These are phyloP conservation scores for Picea mariana DNA, from an alignment of 83 land plant species.

Conservation along the genomic window DNA sequence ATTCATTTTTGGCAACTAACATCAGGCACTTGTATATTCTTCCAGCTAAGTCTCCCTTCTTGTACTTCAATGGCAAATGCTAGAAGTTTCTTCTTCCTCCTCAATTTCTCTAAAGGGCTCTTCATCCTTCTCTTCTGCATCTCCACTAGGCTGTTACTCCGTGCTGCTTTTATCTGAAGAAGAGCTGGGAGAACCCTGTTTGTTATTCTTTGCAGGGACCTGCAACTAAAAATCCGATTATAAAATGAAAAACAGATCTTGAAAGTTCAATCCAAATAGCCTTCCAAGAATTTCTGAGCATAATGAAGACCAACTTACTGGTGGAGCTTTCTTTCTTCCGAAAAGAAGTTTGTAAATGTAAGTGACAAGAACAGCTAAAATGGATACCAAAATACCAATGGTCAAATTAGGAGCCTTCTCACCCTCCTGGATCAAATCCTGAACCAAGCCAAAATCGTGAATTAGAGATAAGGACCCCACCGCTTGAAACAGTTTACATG, in stretches of 20 bases:
- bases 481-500: too few relatives aligned
- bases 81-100: conserved; percentile 6
- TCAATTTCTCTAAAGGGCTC: neutral
- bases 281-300: neutral
- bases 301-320: neutral
- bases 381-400: conserved; percentile 57
- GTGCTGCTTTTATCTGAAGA: too few relatives aligned
- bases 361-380: conserved; percentile 46
- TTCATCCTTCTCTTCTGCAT: neutral
- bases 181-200: neutral
- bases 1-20: neutral
- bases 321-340: conserved; percentile 59
- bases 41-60: conserved; percentile 12
- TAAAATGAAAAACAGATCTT: too few relatives aligned
- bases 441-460: neutral
- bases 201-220: conserved; percentile 11
- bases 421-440: conserved; percentile 71
- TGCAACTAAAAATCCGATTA: too few relatives aligned
- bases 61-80: neutral
- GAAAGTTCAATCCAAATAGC: too few relatives aligned
- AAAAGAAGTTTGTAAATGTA: conserved; percentile 46
- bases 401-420: conserved; percentile 71
- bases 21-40: neutral
- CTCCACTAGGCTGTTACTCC: too few relatives aligned
- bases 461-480: too few relatives aligned